phyloP scores from a whole-genome alignment of 2,329 filamentous ascomycete species.

The Lomentospora prolificans region DNA sequence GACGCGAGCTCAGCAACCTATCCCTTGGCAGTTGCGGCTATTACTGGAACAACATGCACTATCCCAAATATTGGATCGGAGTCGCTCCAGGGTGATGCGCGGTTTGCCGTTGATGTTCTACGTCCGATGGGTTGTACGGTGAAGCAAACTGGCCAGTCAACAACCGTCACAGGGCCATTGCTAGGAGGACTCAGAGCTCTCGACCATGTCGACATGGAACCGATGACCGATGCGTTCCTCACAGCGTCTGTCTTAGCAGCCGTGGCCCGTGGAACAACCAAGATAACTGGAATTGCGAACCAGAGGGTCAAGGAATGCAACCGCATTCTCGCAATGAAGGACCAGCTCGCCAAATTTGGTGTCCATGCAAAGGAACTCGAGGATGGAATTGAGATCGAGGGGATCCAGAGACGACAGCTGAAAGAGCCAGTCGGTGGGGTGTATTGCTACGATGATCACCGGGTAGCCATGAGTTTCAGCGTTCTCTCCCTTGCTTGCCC shows the following conservation, averaged over 20 bases:
- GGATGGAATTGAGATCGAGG: slow-evolving; percentile 76
- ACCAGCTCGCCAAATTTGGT: slow-evolving; percentile 88
- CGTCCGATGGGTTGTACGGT: slow-evolving; percentile 90
- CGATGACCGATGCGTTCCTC: slow-evolving; percentile 97
- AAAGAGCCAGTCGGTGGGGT: slow-evolving; percentile 55
- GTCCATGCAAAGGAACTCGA: slow-evolving; percentile 79
- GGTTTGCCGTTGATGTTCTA: slow-evolving; percentile 84
- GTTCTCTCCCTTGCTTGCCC: slow-evolving; percentile 69
- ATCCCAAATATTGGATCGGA: slow-evolving; percentile 90
- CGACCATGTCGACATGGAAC: slow-evolving; percentile 88
- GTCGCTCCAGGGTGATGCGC: slow-evolving; percentile 89
- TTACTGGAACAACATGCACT: slow-evolving; percentile 91
- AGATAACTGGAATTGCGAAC: slow-evolving; percentile 90
- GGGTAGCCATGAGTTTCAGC: slow-evolving; percentile 97
- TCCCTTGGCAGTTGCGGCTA: slow-evolving; percentile 84
- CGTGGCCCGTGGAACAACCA: slow-evolving; percentile 72
- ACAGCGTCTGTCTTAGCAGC: slow-evolving; percentile 90
- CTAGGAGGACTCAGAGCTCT: slow-evolving; percentile 65
- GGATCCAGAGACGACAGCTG: slow-evolving; percentile 37
- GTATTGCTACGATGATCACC: slow-evolving; percentile 94
- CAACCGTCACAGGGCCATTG: slow-evolving; percentile 84
- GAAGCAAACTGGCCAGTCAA: slow-evolving; percentile 73
- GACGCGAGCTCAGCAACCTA: slow-evolving; percentile 98
- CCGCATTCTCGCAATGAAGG: slow-evolving; percentile 89
- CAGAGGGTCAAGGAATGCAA: slow-evolving; percentile 98